Evolutionary conservation across 2,329 filamentous ascomycete species (phyloP), one percentile per base, ranked within the genome.

Genomic region (Nothophoma quercina): DNA sequence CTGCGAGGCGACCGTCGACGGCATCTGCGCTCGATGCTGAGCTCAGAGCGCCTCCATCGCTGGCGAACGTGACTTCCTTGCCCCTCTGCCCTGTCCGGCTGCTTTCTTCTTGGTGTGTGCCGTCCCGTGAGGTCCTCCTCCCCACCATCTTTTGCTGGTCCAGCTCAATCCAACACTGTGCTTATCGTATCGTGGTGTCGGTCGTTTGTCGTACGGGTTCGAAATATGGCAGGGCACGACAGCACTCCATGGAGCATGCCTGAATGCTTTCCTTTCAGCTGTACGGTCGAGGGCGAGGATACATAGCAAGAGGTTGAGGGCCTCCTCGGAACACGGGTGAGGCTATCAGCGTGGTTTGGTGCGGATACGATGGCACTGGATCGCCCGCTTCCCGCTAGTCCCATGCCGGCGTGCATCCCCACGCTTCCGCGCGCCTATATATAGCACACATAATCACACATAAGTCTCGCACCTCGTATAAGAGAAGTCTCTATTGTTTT

Each of bases 1-100:
- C 68, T 7, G 69, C 71, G 28, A 68, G 62, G 42, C 69, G 62
- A 12, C 64, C 66, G 45, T 67, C 58, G 41, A 54, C 47, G 40
- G 58, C 59, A 13, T 69, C 64, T 49, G 62, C 62, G 34, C 56
- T 58, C 12, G 51, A 51, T 39, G 51, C 43, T 16, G 65, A 66
- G 59, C 60, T 67, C 54, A 65, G 26, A 18, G 67, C 45, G 29
- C 44, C 51, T 41, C 63, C 56, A 59, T 68, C 48, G 52, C 56
- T 52, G 40, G 62, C 66, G 16, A 59, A 61, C 7, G 60, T 56
- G 21, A 60, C 56, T 46, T 59, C 64, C 43, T 70, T 71, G 12
- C 59, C 65, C 49, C 58, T 62, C 51, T 58, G 50, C 35, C 62
- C 51, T 33, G 55, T 63, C 35, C n/a, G n/a, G n/a, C 56, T 46